phyloP scores from a whole-genome alignment of 371 early-diverging fungal genomes.

The Phascolomyces articulosus region DNA sequence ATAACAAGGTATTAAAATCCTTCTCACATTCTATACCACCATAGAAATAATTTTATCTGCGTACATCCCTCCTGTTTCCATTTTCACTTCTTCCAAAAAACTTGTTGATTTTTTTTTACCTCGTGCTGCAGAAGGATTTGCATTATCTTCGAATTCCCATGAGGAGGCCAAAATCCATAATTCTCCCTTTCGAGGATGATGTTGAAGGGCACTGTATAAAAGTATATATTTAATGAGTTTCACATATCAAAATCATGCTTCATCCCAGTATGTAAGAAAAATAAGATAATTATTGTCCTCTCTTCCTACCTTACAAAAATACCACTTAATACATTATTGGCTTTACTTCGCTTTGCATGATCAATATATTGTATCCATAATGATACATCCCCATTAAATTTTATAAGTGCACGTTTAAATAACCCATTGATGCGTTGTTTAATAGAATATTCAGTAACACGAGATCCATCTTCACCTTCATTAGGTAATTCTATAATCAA shows the following conservation, averaged over 20 bases:
- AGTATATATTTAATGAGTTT: slow-evolving; percentile 7
- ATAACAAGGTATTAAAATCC: not conserved
- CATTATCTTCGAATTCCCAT: slow-evolving; percentile 87
- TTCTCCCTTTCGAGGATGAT: slow-evolving; percentile 78
- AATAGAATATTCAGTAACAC: slow-evolving; percentile 67
- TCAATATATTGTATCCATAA: slow-evolving; percentile 94
- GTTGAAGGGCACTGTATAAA: slow-evolving; percentile 82
- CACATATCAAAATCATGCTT: not conserved
- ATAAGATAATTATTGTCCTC: not conserved
- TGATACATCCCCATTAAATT: slow-evolving; percentile 79
- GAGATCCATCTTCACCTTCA: slow-evolving; percentile 20
- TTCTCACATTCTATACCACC: no score
- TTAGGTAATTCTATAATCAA: not conserved
- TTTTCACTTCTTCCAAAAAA: not conserved
- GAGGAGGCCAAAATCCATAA: slow-evolving; percentile 93
- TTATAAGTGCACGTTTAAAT: slow-evolving; percentile 78
- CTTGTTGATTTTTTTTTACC: slow-evolving; percentile 26
- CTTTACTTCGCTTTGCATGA: slow-evolving; percentile 65
- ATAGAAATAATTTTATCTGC: no score
- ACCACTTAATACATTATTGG: slow-evolving; percentile 71
- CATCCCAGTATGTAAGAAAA: no score
- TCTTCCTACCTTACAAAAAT: slow-evolving; percentile 67
- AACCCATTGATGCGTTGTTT: slow-evolving; percentile 73
- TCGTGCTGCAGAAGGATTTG: slow-evolving; percentile 82
- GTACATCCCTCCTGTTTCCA: no score